Evolutionary conservation across 1,139 yeast genomes (phyloP), one percentile per base, ranked within the genome.

Genomic region (Yarrowia galli): DNA sequence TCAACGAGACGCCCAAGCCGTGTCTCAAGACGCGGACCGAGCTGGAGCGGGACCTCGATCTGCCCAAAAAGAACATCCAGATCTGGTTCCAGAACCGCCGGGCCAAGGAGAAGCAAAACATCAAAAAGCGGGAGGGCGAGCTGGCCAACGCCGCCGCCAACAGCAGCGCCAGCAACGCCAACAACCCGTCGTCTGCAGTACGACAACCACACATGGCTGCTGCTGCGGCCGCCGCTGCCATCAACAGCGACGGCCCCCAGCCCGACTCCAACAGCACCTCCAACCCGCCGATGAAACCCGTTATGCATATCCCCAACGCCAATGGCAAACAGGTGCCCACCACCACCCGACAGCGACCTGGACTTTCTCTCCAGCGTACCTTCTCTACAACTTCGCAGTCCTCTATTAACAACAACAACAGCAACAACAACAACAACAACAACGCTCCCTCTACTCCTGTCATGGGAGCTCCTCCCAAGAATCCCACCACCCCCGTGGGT

Each of bases 21-120:
- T 75, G 73, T 67, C 73, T 74, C 67, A 75, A 74, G 51, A 67
- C 69, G 22, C 71, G 78, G 32, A 76, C 74, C 35, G 72, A 71
- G 20, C 68, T 75, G 20, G 72, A 76, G 12, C 40, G 64, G 40
- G 69, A 71, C 23, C 74, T 76, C 13, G 76, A 74, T 12, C 70
- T 75, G 36, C 78, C 78, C 1, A 67, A 71, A 35, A 69, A 74
- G 40, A 75, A 74, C 54, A 74, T 75, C 36, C 77, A 75, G 71
- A 75, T 75, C 60, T 75, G 78, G 78, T 75, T 75, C 69, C 78
- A 75, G 66, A 75, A 75, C 64, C 72, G 78, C 5, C 69, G 78
- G 36, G 78, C 78, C 10, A 74, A 73, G 68, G 76, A 74, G 35
- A 72, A 68, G 71, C 71, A 10, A 63, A 75, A 49, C 71, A 75